Conservation (phyloP, 1,284 basidiomycete species). For the Golubevia pallescens region DNA sequence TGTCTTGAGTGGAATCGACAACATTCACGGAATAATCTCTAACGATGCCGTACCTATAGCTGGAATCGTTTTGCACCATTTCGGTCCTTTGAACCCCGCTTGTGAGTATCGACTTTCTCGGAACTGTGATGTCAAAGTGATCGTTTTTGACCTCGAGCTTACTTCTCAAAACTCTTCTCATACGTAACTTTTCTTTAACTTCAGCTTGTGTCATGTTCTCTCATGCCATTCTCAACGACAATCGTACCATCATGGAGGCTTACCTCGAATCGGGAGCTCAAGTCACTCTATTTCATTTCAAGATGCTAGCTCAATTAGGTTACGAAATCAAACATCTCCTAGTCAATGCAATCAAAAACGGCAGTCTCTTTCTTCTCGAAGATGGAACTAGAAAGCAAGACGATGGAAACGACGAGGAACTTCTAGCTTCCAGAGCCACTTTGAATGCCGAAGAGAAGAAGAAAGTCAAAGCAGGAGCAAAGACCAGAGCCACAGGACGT, state of each 20-base stretch:
- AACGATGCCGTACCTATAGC: neutral
- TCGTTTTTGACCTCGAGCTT: no score
- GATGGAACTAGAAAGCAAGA: neutral
- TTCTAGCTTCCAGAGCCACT: neutral
- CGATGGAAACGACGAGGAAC: neutral
- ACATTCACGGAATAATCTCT: neutral
- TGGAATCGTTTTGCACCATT: neutral
- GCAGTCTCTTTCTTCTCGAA: neutral
- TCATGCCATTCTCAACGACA: neutral
- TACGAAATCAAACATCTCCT: neutral
- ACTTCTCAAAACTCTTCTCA: no score
- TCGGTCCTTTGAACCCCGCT: neutral
- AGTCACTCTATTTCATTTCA: neutral
- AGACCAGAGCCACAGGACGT: neutral
- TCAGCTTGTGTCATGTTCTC: neutral
- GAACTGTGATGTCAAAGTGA: no score
- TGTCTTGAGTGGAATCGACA: neutral
- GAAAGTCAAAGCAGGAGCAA: neutral
- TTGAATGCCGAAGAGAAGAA: neutral
- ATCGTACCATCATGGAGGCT: neutral
- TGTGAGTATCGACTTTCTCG: no score
- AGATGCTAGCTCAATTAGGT: neutral
- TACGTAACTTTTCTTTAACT: no score
- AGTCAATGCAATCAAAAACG: neutral
- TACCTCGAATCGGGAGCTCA: neutral